phyloP scores from a whole-genome alignment of 495 filamentous ascomycete genomes.

The Oleoguttula mirabilis region DNA sequence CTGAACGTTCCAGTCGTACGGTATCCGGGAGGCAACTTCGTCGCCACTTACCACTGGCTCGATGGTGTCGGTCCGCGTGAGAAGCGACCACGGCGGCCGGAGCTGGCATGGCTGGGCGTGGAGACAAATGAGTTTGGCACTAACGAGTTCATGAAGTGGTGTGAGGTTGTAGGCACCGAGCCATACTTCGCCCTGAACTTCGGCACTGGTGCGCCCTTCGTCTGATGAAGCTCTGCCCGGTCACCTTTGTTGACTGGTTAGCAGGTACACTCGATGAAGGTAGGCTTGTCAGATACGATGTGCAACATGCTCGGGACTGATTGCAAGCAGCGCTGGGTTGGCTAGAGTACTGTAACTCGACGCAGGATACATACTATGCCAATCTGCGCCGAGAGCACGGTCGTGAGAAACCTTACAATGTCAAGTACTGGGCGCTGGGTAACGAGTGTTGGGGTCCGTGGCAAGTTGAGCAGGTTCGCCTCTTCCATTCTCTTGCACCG shows the following conservation, averaged over 20 bases:
- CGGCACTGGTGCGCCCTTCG: conserved; percentile 41
- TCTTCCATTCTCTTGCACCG: too few relatives aligned
- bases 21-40: conserved; percentile 72
- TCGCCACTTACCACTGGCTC: conserved; percentile 72
- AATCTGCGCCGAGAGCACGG: conserved; percentile 64
- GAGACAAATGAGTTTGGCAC: conserved; percentile 71
- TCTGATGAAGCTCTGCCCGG: neutral
- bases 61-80: conserved; percentile 65
- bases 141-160: conserved; percentile 76
- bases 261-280: conserved; percentile 55
- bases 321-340: conserved; percentile 42
- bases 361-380: conserved; percentile 61
- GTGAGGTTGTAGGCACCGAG: conserved; percentile 52
- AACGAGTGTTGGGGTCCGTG: conserved; percentile 73
- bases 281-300: too few relatives aligned
- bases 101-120: conserved; percentile 61
- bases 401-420: conserved; percentile 57
- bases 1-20: conserved; percentile 61
- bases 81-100: conserved; percentile 50
- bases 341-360: conserved; percentile 73
- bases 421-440: conserved; percentile 56
- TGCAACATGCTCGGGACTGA: neutral
- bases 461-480: conserved; percentile 47
- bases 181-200: conserved; percentile 69
- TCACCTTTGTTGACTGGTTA: neutral